phyloP scores from a whole-genome alignment of 306 rosid genomes.

The Castanea mollissima region DNA sequence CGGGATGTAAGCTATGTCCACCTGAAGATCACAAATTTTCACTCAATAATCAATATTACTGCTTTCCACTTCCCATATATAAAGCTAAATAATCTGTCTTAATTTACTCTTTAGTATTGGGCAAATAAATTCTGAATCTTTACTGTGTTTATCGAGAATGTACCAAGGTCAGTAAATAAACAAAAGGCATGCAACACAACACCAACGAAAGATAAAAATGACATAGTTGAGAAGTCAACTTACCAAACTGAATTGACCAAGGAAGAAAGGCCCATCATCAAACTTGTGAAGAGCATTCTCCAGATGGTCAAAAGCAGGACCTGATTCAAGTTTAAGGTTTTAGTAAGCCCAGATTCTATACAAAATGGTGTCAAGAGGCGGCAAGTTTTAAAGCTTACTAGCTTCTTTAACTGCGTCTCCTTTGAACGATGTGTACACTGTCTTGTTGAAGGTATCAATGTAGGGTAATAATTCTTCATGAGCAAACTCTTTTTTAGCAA shows the following conservation, averaged over 20 bases:
- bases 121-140: too few relatives aligned
- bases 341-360: too few relatives aligned
- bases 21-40: constrained; percentile 37
- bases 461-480: constrained; percentile 48
- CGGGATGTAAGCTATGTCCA: constrained; percentile 62
- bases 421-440: constrained; percentile 33
- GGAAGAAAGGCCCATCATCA: too few relatives aligned
- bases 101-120: too few relatives aligned
- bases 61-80: not conserved
- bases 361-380: too few relatives aligned
- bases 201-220: not conserved
- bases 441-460: constrained; percentile 32
- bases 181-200: not conserved
- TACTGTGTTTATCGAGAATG: too few relatives aligned
- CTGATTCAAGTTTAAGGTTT: too few relatives aligned
- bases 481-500: constrained; percentile 44
- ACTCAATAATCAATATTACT: constrained; percentile 8
- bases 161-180: not conserved
- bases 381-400: constrained; percentile 28
- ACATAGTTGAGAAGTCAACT: not conserved
- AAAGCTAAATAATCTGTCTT: too few relatives aligned
- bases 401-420: constrained; percentile 37
- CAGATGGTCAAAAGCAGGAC: too few relatives aligned
- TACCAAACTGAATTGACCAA: too few relatives aligned
- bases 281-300: too few relatives aligned